Evolutionary conservation across 2,329 filamentous ascomycete species (phyloP), one percentile per base, ranked within the genome.

Genomic region (Aspergillus costaricaensis): DNA sequence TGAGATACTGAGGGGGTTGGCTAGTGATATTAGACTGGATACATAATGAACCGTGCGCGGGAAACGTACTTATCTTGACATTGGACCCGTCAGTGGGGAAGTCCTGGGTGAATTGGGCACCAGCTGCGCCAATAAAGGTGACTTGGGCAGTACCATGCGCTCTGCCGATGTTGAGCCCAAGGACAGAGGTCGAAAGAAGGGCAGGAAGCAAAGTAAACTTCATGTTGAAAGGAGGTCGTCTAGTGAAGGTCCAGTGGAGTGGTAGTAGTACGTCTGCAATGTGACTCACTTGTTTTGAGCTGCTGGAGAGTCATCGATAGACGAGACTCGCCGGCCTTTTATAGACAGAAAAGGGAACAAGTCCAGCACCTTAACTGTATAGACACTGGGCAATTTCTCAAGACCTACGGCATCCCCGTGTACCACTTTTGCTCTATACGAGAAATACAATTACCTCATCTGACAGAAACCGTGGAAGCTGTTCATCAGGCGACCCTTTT

Each of bases 1-100:
- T n/a, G 66, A 68, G 38, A 70, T 64, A 47, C 67, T 68, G 27
- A 70, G 59, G 17, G 55, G 47, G 36, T 68, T 68, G 38, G 36
- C 67, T 68, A 30, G 12, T 7, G 1, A 25, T 3, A 43, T 62
- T 27, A 59, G 59, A 19, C 12, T 14, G 10, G 32, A 19, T 9
- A 12, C 5, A 21, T 14, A 7, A 15, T 25, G 21, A 32, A 15
- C 15, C 5, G 15, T 2, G 25, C 1, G 25, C 25, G 25, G 7
- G 7, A 7, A 7, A 59, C 61, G 17, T 57, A 70, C 68, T 49
- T 49, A 69, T 69, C 0, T 32, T 44, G 14, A 53, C 44, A 5
- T n/a, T 10, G 15, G 57, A 61, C 8, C 63, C 65, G 48, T 67
- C 65, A 9, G 50, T 56, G 2, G 59, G 61, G 60, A 70, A 66